These are phyloP conservation scores for Arabidopsis hybrid DNA, from an alignment of 441 rosid species.

Conservation along the genomic window DNA sequence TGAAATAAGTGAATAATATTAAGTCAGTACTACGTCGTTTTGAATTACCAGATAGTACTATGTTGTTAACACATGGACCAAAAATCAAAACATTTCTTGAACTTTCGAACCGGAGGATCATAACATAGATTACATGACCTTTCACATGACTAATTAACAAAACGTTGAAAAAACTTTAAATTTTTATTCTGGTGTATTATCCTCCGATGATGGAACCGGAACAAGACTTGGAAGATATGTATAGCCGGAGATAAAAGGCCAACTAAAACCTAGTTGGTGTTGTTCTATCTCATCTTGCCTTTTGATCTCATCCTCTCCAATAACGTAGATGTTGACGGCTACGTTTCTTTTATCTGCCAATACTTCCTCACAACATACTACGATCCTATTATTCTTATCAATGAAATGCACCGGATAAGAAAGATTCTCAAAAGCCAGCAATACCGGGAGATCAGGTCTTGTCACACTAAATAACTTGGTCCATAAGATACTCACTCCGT, in stretches of 20 bases:
- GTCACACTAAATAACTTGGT: constrained; percentile 31
- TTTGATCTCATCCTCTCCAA: constrained; percentile 18
- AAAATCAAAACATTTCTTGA: too few relatives aligned
- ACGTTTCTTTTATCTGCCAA: constrained; percentile 8
- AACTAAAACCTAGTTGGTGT: constrained; percentile 30
- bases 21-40: too few relatives aligned
- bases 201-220: constrained; percentile 16
- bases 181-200: neutral
- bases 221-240: constrained; percentile 38
- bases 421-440: neutral
- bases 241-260: constrained; percentile 31
- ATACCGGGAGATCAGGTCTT: constrained; percentile 1
- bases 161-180: neutral
- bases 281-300: constrained; percentile 27
- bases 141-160: neutral
- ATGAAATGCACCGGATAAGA: constrained; percentile 30
- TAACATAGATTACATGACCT: too few relatives aligned
- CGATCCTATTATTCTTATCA: constrained; percentile 13
- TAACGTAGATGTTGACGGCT: constrained; percentile 15
- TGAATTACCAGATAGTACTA: too few relatives aligned
- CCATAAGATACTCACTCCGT: constrained; percentile 9
- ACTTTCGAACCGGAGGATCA: too few relatives aligned
- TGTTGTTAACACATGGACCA: too few relatives aligned
- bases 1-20: too few relatives aligned
- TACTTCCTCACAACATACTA: constrained; percentile 33